phyloP scores from a whole-genome alignment of 768 basidiomycete species.

The Podaxis sp. region DNA sequence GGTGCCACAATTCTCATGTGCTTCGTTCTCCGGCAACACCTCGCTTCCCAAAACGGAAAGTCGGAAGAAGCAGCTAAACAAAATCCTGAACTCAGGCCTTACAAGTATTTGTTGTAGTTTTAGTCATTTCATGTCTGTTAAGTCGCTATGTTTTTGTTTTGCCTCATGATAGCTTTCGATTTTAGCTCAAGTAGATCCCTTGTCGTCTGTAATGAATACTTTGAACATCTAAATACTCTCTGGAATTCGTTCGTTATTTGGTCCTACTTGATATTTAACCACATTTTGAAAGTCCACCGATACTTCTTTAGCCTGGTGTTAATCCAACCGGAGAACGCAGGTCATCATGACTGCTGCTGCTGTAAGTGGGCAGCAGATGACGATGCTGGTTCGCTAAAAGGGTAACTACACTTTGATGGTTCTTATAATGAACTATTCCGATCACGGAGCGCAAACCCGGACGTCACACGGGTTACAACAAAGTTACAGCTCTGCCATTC shows the following conservation, averaged over 20 bases:
- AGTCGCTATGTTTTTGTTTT: not conserved
- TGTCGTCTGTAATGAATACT: no score
- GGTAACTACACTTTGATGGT: not conserved
- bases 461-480: not conserved
- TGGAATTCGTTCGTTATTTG: no score
- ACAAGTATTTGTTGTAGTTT: slow-evolving; percentile 4
- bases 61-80: slow-evolving; percentile 19
- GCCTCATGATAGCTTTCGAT: not conserved
- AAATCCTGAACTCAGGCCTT: slow-evolving; percentile 9
- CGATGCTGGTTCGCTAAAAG: no score
- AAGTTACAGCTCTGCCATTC: not conserved
- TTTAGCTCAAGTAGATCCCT: not conserved
- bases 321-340: no score
- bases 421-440: not conserved
- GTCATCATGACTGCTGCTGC: no score
- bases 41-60: slow-evolving; percentile 25
- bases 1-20: slow-evolving; percentile 37
- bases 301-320: no score
- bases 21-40: slow-evolving; percentile 28
- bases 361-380: no score
- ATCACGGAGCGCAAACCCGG: not conserved
- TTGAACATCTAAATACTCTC: no score
- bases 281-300: no score
- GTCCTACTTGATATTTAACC: no score
- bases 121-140: no score